Conservation (phyloP, 1,284 basidiomycete species). For the Phylloporus sp. region DNA sequence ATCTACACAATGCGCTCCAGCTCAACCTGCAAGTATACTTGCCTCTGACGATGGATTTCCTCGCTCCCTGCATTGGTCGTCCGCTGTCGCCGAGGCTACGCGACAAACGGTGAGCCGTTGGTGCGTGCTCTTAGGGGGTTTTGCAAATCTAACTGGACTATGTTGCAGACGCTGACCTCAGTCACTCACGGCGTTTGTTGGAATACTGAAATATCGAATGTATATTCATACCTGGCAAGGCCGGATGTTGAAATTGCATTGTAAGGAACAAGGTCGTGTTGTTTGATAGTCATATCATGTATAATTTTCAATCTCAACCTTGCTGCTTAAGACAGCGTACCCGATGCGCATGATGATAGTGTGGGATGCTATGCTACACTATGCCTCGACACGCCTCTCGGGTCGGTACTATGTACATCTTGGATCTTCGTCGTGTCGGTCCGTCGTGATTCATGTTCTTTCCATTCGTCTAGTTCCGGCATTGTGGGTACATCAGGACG, state of each 20-base stretch:
- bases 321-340: no score
- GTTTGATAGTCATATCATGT: no score
- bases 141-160: constrained; percentile 1
- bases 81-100: constrained; percentile 70
- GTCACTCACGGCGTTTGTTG: constrained; percentile 87
- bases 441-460: constrained; percentile 12
- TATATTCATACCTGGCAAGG: no score
- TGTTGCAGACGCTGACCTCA: constrained; percentile 58
- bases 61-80: constrained; percentile 83
- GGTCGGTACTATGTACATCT: constrained; percentile 41
- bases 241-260: no score
- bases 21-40: constrained; percentile 91
- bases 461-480: constrained; percentile 23
- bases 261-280: no score
- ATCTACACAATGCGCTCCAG: constrained; percentile 85
- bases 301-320: no score
- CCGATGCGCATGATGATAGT: no score
- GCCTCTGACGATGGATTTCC: constrained; percentile 92
- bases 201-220: constrained; percentile 87
- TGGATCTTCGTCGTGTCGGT: constrained; percentile 30
- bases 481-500: constrained; percentile 13
- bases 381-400: no score
- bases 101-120: constrained; percentile 68
- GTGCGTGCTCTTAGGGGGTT: neutral
- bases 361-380: no score